Conservation (phyloP, 2,329 filamentous ascomycete genomes). For the Torrubiella hemipterigena region DNA sequence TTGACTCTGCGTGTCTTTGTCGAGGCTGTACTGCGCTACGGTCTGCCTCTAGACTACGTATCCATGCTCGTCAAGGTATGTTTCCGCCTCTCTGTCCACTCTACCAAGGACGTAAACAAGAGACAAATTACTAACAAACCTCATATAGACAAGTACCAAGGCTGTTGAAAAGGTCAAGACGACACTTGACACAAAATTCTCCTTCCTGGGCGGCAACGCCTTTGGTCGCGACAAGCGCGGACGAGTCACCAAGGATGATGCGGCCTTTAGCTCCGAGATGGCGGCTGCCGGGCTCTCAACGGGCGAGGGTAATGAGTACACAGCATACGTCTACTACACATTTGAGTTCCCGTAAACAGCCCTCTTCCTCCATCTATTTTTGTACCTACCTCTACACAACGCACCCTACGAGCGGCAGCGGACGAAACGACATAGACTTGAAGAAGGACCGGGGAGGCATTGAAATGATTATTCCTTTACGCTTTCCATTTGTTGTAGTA, state of each 20-base stretch:
- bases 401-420: too few relatives aligned
- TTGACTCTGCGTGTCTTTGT: constrained; percentile 88
- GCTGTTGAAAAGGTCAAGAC: constrained; percentile 64
- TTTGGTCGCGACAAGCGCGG: constrained; percentile 92
- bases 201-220: constrained; percentile 88
- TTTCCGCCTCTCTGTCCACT: constrained; percentile 1
- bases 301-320: constrained; percentile 73
- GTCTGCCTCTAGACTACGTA: constrained; percentile 80
- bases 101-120: too few relatives aligned
- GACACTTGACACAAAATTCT: constrained; percentile 74
- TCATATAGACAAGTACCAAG: constrained; percentile 65
- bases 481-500: background rate
- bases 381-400: too few relatives aligned
- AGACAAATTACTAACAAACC: background rate
- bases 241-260: constrained; percentile 81
- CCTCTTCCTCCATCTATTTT: too few relatives aligned
- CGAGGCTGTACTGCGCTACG: constrained; percentile 94
- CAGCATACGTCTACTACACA: constrained; percentile 94
- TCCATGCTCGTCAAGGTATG: constrained; percentile 74
- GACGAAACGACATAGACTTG: too few relatives aligned
- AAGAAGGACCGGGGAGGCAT: too few relatives aligned
- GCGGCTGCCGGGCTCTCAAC: constrained; percentile 58
- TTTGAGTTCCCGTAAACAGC: constrained; percentile 62
- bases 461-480: too few relatives aligned
- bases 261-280: constrained; percentile 67